Conservation (phyloP, 345 rosid species). For the Rhodamnia rubescens region DNA sequence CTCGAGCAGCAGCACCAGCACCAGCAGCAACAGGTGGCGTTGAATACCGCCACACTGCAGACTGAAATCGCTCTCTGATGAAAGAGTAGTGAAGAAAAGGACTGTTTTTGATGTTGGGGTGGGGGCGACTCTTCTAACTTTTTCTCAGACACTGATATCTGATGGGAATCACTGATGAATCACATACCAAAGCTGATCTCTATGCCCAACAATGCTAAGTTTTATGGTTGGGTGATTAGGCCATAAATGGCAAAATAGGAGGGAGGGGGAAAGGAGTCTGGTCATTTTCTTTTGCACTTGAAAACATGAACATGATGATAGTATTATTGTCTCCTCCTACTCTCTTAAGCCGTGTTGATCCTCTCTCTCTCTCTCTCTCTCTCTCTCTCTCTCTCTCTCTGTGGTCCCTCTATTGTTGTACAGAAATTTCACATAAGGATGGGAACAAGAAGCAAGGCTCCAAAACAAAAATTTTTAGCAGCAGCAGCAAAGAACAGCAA, state of each 20-base stretch:
- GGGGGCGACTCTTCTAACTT: not conserved
- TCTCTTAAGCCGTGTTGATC: not conserved
- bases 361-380: not conserved
- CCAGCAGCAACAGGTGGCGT: constrained; percentile 23
- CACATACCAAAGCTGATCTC: not conserved
- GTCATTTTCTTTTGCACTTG: not conserved
- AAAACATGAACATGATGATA: not conserved
- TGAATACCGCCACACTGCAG: constrained; percentile 34
- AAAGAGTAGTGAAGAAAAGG: not conserved
- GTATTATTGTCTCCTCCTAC: not conserved
- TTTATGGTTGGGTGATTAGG: not conserved
- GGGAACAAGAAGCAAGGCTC: not conserved
- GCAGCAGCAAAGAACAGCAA: not conserved
- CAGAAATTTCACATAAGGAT: not conserved
- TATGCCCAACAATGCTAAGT: not conserved
- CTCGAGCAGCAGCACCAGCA: constrained; percentile 29
- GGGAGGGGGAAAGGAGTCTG: not conserved
- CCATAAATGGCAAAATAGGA: not conserved
- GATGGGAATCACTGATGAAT: not conserved
- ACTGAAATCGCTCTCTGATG: constrained; percentile 45
- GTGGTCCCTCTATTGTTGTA: not conserved
- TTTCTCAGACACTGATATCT: not conserved
- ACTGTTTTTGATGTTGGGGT: not conserved
- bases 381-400: not conserved
- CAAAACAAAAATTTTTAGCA: not conserved